Evolutionary conservation across 805 yeast species (phyloP).

Genomic region (Pichia insulana): DNA sequence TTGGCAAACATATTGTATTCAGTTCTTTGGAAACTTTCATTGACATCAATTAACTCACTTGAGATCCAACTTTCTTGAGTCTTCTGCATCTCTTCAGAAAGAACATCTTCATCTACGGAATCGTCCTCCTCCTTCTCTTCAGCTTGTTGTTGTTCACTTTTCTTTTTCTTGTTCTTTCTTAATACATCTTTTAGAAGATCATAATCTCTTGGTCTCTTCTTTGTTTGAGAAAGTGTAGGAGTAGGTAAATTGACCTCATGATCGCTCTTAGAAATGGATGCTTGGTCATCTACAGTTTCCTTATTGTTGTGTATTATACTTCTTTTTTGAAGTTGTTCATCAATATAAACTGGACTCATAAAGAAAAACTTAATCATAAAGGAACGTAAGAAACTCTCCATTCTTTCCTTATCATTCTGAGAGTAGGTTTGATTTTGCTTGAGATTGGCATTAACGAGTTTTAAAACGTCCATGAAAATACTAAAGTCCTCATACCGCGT

Average conservation of each 20-base stretch:
- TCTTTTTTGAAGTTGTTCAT: slow-evolving; percentile 30
- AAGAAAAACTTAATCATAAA: slow-evolving; percentile 69
- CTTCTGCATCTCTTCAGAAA: slow-evolving; percentile 22
- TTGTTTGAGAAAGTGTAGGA: slow-evolving; percentile 25
- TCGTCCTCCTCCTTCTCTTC: slow-evolving; percentile 2
- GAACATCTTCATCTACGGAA: slow-evolving; percentile 6
- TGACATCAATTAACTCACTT: slow-evolving; percentile 17
- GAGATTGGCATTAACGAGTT: slow-evolving; percentile 58
- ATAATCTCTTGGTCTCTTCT: slow-evolving; percentile 45
- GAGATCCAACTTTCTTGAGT: slow-evolving; percentile 29
- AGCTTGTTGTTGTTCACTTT: slow-evolving; percentile 7
- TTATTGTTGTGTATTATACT: slow-evolving; percentile 24
- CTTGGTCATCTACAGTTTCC: slow-evolving; percentile 13
- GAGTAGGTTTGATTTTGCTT: slow-evolving; percentile 68
- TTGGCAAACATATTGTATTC: slow-evolving; percentile 78
- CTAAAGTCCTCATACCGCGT: slow-evolving; percentile 58
- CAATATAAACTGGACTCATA: slow-evolving; percentile 41
- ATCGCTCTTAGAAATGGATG: slow-evolving; percentile 9
- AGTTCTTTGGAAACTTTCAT: slow-evolving; percentile 33
- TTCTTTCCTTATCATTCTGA: slow-evolving; percentile 66
- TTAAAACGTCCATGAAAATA: slow-evolving; percentile 65
- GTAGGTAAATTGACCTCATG: neutral
- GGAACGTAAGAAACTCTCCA: slow-evolving; percentile 59
- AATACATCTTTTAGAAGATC: slow-evolving; percentile 54
- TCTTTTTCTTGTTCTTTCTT: slow-evolving; percentile 32